Evolutionary conservation across 1,139 yeast genomes (phyloP).

Genomic region (Scheffersomyces lignicola): DNA sequence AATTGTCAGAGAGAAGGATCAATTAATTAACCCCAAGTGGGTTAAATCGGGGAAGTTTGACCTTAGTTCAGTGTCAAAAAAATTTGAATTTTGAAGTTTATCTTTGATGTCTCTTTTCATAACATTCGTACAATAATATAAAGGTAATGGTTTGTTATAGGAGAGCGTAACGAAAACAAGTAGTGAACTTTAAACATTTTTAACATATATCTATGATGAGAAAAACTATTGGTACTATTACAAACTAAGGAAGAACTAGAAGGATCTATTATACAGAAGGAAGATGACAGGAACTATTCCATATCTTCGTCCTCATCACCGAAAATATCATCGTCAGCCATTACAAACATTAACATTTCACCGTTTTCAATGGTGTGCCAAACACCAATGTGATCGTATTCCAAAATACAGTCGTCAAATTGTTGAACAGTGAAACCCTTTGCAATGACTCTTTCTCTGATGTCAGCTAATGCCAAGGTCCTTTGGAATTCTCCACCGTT

Average conservation of each 20-base stretch:
- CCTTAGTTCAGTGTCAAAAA: no score
- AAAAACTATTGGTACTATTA: no score
- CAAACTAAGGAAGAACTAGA: no score
- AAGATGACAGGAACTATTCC: conserved; percentile 12
- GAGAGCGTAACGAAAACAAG: no score
- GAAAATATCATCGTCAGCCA: conserved; percentile 23
- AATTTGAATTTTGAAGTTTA: no score
- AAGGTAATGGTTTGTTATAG: no score
- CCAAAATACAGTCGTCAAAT: conserved; percentile 70
- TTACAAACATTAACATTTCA: conserved; percentile 48
- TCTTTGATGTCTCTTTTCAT: no score
- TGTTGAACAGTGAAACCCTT: conserved; percentile 85
- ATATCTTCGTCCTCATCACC: conserved; percentile 24
- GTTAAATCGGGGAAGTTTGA: conserved; percentile 68
- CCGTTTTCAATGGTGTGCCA: conserved; percentile 78
- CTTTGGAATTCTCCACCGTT: conserved; percentile 43
- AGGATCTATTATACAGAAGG: not conserved
- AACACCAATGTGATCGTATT: conserved; percentile 69
- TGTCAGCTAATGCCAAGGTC: conserved; percentile 54
- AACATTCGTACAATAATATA: no score
- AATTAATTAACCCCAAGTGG: conserved; percentile 80
- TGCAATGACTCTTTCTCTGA: conserved; percentile 71
- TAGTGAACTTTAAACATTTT: no score
- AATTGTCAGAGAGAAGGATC: conserved; percentile 71
- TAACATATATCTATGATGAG: no score